Percentiles rank a stretch among this genome's conserved stretches.
Evolutionary conservation across 306 rosid species (phyloP).

Genomic region (Gleditsia sinensis): DNA sequence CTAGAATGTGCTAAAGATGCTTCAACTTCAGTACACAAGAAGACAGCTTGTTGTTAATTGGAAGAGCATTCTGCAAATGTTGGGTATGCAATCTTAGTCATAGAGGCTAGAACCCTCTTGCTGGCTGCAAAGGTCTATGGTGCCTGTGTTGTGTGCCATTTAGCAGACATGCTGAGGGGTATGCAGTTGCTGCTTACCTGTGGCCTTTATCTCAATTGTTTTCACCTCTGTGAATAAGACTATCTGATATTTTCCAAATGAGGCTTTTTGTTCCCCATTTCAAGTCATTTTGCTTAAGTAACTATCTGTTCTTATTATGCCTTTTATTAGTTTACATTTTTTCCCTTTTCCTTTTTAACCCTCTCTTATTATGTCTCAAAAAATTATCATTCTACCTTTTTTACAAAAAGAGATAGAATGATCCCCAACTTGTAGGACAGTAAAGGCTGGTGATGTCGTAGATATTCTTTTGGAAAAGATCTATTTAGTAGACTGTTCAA

Average conservation of each 20-base stretch:
- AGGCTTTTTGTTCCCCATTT: neutral
- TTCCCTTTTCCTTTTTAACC: neutral
- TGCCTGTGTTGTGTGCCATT: slow-evolving; percentile 46
- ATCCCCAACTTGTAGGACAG: neutral
- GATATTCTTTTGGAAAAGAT: slow-evolving; percentile 20
- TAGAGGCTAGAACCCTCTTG: slow-evolving; percentile 57
- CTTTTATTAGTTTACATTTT: neutral
- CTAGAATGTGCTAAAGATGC: slow-evolving; percentile 46
- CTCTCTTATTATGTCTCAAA: neutral
- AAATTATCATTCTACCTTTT: neutral
- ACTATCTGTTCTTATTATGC: neutral
- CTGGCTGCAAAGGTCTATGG: slow-evolving; percentile 52
- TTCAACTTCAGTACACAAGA: slow-evolving; percentile 54
- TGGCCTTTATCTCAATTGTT: slow-evolving; percentile 40
- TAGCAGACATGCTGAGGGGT: slow-evolving; percentile 46
- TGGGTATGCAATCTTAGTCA: slow-evolving; percentile 58
- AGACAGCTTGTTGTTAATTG: slow-evolving; percentile 46
- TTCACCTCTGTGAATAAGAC: slow-evolving; percentile 20
- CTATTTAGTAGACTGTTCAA: neutral
- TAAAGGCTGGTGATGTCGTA: slow-evolving; percentile 28
- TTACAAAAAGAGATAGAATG: neutral
- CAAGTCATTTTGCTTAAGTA: neutral
- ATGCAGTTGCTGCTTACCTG: slow-evolving; percentile 47
- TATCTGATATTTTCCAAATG: neutral
- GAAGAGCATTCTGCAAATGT: slow-evolving; percentile 52